Evolutionary conservation across 2,329 filamentous ascomycete species (phyloP).

Genomic region (Microdochium paspali): DNA sequence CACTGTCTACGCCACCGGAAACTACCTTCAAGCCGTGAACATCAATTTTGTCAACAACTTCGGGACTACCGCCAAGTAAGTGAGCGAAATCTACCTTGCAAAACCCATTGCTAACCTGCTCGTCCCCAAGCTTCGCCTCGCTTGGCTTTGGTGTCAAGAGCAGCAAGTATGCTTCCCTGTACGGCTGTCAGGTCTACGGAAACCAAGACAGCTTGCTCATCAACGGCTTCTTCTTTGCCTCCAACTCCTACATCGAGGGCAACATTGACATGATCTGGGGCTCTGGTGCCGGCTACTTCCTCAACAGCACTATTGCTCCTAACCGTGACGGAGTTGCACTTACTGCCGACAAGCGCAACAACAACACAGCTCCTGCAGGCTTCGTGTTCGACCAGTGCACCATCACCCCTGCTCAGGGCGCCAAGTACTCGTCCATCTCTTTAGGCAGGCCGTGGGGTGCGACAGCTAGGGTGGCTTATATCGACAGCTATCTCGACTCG

Average conservation of each 20-base stretch:
- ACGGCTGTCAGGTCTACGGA: constrained; percentile 18
- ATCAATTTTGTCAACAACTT: constrained; percentile 28
- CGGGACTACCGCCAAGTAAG: constrained; percentile 20
- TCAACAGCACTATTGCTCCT: constrained; percentile 19
- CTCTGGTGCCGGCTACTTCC: constrained; percentile 31
- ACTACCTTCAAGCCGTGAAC: constrained; percentile 26
- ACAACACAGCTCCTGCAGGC: constrained; percentile 22
- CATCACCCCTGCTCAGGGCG: constrained; percentile 14
- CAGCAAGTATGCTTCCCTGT: constrained; percentile 25
- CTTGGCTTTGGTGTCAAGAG: constrained; percentile 29
- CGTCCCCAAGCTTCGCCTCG: constrained; percentile 17
- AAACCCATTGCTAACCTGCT: not conserved
- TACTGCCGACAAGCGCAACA: constrained; percentile 26
- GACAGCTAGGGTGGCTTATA: constrained; percentile 13
- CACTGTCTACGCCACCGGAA: constrained; percentile 27
- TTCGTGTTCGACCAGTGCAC: constrained; percentile 24
- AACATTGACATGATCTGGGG: constrained; percentile 33
- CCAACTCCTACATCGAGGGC: constrained; percentile 27
- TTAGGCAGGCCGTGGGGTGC: constrained; percentile 13
- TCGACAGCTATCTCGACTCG: constrained; percentile 26
- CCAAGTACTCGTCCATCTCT: constrained; percentile 7
- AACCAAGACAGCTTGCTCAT: constrained; percentile 27
- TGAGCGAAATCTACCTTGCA: not conserved
- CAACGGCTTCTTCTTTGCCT: constrained; percentile 26
- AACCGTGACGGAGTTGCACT: constrained; percentile 19